phyloP scores from a whole-genome alignment of 176 grass and related monocot genomes.

The Poa annua region DNA sequence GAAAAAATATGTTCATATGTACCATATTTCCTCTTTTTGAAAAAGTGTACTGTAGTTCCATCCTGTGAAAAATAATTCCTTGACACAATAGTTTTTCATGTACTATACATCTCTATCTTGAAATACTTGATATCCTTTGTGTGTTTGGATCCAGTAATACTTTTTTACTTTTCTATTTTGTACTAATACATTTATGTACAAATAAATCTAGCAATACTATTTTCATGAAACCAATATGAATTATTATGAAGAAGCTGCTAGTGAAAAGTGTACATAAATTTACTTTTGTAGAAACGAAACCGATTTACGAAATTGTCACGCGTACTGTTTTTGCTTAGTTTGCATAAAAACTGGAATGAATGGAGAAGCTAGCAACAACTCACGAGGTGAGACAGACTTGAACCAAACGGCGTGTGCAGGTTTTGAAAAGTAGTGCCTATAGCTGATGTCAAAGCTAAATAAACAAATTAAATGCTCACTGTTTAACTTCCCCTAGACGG shows the following conservation, averaged over 20 bases:
- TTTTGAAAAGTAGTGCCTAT: not conserved
- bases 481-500: not conserved
- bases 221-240: not conserved
- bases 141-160: not conserved
- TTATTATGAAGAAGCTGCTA: not conserved
- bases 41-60: not conserved
- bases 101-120: not conserved
- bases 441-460: not conserved
- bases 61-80: not conserved
- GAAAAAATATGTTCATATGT: not conserved
- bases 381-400: not conserved
- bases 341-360: not conserved
- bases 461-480: slow-evolving; percentile 2
- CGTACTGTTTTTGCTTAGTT: not conserved
- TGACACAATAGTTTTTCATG: not conserved
- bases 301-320: not conserved
- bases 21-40: not conserved
- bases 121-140: not conserved
- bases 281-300: not conserved
- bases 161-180: not conserved
- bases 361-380: slow-evolving; percentile 1
- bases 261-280: not conserved
- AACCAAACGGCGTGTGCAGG: not conserved
- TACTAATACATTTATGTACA: not conserved
- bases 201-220: not conserved